phyloP scores from a whole-genome alignment of 768 basidiomycete species.

The Inosperma sp. region DNA sequence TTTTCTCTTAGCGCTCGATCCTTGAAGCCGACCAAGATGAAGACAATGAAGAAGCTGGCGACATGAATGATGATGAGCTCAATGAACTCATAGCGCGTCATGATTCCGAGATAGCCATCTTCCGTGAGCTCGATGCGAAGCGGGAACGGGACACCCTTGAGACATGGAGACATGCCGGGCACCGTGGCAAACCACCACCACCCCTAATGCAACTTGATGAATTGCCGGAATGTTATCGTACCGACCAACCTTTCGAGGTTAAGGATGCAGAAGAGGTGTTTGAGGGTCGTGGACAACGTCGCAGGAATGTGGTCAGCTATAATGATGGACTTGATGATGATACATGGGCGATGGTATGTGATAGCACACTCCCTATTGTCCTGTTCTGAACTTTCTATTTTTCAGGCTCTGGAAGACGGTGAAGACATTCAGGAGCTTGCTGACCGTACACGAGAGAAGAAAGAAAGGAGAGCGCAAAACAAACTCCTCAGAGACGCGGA shows the following conservation, averaged over 20 bases:
- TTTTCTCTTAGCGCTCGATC: constrained; percentile 66
- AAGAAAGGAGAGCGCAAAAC: constrained; percentile 56
- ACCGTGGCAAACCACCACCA: constrained; percentile 72
- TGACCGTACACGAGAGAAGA: constrained; percentile 60
- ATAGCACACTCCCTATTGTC: not conserved
- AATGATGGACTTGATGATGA: constrained; percentile 94
- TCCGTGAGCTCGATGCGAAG: constrained; percentile 77
- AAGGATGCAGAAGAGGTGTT: constrained; percentile 57
- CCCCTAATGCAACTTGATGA: constrained; percentile 83
- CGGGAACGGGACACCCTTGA: constrained; percentile 65
- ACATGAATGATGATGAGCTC: constrained; percentile 92
- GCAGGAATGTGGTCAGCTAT: constrained; percentile 82
- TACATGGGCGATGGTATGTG: constrained; percentile 78
- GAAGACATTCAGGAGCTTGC: constrained; percentile 73
- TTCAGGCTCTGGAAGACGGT: constrained; percentile 71
- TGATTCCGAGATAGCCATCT: constrained; percentile 72
- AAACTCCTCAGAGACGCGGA: constrained; percentile 58
- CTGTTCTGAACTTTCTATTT: not conserved
- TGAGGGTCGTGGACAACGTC: constrained; percentile 82
- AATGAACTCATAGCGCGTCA: constrained; percentile 87
- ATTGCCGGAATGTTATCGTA: constrained; percentile 88
- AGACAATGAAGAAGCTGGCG: constrained; percentile 84
- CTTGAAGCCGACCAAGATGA: constrained; percentile 88
- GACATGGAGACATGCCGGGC: constrained; percentile 66
- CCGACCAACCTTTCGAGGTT: constrained; percentile 71